Conservation (phyloP, 73 alveolate genomes). For the Symbiodinium natans region DNA sequence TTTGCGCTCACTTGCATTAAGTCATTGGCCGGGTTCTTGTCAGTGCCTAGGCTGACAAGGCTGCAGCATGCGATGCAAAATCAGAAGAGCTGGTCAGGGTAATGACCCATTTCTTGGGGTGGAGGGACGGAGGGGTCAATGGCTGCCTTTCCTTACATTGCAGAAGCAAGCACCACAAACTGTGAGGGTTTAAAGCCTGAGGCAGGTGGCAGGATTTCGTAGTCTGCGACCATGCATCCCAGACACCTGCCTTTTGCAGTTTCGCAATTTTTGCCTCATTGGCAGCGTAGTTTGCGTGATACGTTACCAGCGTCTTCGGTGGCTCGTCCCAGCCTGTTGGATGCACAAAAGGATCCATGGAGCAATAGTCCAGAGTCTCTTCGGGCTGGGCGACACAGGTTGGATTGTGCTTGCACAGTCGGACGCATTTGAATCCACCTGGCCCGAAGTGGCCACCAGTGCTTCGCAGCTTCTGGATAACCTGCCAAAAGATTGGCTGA, state of each 20-base stretch:
- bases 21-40: neutral
- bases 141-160: neutral
- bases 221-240: constrained; percentile 63
- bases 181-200: too few relatives aligned
- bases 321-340: constrained; percentile 91
- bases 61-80: too few relatives aligned
- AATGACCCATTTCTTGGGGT: neutral
- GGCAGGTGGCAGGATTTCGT: constrained; percentile 20
- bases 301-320: constrained; percentile 37
- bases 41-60: neutral
- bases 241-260: constrained; percentile 51
- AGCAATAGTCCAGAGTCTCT: constrained; percentile 60
- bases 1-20: constrained; percentile 33
- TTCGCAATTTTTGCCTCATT: constrained; percentile 51
- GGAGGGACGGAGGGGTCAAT: too few relatives aligned
- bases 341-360: constrained; percentile 48
- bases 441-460: constrained; percentile 21
- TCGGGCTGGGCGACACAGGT: constrained; percentile 52
- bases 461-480: constrained; percentile 81
- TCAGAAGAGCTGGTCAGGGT: too few relatives aligned
- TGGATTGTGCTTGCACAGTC: constrained; percentile 73
- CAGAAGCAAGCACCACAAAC: too few relatives aligned
- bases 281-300: constrained; percentile 83
- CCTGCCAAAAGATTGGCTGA: constrained; percentile 89
- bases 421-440: constrained; percentile 54